Evolutionary conservation across 2,329 filamentous ascomycete genomes (phyloP).

Genomic region (Didymella lethalis): DNA sequence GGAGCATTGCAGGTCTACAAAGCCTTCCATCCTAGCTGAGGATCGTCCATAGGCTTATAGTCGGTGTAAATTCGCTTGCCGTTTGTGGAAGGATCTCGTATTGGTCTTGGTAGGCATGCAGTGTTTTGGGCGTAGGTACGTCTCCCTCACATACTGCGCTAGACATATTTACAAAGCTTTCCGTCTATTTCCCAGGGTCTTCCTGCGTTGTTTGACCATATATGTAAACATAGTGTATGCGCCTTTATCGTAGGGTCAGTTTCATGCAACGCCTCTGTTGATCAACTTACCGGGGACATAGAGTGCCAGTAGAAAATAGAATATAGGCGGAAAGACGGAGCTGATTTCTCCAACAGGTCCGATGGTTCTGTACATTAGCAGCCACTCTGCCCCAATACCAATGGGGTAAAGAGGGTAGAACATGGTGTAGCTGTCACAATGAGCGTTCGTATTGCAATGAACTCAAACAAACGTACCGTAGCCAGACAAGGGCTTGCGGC

Average conservation of each 20-base stretch:
- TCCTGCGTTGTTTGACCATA: constrained; percentile 39
- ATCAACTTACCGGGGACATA: constrained; percentile 34
- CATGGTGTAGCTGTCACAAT: constrained; percentile 24
- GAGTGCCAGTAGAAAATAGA: constrained; percentile 33
- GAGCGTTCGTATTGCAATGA: no score
- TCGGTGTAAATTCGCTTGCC: no score
- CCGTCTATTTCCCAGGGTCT: constrained; percentile 18
- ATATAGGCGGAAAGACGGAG: constrained; percentile 23
- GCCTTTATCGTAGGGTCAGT: constrained; percentile 16
- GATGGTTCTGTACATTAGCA: constrained; percentile 33
- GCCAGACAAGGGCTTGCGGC: constrained; percentile 26
- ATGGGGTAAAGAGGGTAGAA: constrained; percentile 39
- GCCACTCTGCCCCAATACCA: constrained; percentile 40
- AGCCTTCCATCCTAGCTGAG: no score
- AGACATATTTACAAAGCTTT: no score
- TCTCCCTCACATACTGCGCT: no score
- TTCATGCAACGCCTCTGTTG: no score
- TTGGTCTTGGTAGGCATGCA: no score
- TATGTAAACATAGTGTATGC: constrained; percentile 41
- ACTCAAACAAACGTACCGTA: constrained; percentile 23
- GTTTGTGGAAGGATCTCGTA: no score
- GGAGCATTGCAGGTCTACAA: no score
- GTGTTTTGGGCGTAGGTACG: no score
- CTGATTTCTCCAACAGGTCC: constrained; percentile 24
- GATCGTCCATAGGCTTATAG: no score